Evolutionary conservation across 2,329 filamentous ascomycete species (phyloP).

Genomic region (Tricladium varicosporioides): DNA sequence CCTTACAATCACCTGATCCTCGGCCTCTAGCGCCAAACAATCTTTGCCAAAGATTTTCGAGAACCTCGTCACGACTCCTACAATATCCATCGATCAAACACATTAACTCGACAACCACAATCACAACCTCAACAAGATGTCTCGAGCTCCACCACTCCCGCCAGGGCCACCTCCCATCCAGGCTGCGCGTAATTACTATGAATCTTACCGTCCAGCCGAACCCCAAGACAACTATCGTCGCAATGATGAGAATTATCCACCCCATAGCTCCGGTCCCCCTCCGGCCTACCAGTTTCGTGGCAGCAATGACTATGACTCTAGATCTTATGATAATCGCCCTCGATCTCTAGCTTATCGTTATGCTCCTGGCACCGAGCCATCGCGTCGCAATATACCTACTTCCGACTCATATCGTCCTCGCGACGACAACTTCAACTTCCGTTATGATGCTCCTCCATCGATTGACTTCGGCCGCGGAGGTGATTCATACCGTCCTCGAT

Average conservation of each 20-base stretch:
- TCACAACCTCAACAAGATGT: slow-evolving; percentile 23
- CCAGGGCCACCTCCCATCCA: slow-evolving; percentile 5
- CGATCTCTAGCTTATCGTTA: slow-evolving; percentile 19
- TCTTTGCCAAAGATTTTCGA: no score
- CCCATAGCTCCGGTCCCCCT: slow-evolving; percentile 5
- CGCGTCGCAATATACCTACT: slow-evolving; percentile 4
- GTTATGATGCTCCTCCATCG: slow-evolving; percentile 31
- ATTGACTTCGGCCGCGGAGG: slow-evolving; percentile 25
- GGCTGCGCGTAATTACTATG: slow-evolving; percentile 7
- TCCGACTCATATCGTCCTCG: slow-evolving; percentile 22
- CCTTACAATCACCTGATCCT: no score
- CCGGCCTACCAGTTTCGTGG: slow-evolving; percentile 28
- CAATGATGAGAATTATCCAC: slow-evolving; percentile 9
- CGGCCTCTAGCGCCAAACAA: no score
- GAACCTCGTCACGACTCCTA: no score
- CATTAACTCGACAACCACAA: slow-evolving; percentile 2
- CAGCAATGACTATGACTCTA: slow-evolving; percentile 7
- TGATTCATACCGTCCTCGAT: slow-evolving; percentile 24
- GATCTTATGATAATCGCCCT: slow-evolving; percentile 10
- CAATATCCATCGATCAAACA: no score
- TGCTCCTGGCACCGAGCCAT: slow-evolving; percentile 13
- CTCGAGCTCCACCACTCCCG: slow-evolving; percentile 28
- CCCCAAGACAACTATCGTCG: slow-evolving; percentile 7
- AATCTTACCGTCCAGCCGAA: slow-evolving; percentile 21
- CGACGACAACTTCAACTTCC: slow-evolving; percentile 29